Percentiles rank a stretch among this genome's conserved stretches.
phyloP scores from a whole-genome alignment of 306 rosid species.

The Fagus crenata region DNA sequence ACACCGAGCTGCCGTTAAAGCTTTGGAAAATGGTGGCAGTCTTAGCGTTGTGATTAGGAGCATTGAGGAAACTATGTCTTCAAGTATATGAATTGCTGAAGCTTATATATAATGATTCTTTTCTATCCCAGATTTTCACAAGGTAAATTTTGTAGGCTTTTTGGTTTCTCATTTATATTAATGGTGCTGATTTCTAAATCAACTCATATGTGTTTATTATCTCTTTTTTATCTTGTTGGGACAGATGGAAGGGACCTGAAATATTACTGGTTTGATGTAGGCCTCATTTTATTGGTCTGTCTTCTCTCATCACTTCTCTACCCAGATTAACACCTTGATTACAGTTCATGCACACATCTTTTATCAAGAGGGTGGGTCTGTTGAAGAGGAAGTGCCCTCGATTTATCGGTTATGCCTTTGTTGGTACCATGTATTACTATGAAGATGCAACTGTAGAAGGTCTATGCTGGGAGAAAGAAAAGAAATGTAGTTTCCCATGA shows the following conservation, averaged over 20 bases:
- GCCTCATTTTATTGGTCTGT: not conserved
- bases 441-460: not conserved
- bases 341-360: not conserved
- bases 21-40: slow-evolving; percentile 72
- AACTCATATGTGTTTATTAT: not conserved
- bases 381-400: not conserved
- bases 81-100: slow-evolving; percentile 36
- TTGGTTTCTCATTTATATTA: not conserved
- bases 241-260: not conserved
- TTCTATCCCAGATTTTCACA: not conserved
- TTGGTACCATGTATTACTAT: not conserved
- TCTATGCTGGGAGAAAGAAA: not conserved
- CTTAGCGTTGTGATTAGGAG: slow-evolving; percentile 73
- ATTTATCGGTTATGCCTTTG: not conserved
- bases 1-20: slow-evolving; percentile 86
- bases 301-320: not conserved
- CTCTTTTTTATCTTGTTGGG: not conserved
- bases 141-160: not conserved
- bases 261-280: not conserved
- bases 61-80: slow-evolving; percentile 71
- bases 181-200: not conserved
- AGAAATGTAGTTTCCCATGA: not conserved
- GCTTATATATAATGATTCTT: not conserved
- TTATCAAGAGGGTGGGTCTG: not conserved
- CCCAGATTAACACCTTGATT: not conserved